phyloP scores from a whole-genome alignment of 164 flowering plant genomes.

The Magnolia sinica region DNA sequence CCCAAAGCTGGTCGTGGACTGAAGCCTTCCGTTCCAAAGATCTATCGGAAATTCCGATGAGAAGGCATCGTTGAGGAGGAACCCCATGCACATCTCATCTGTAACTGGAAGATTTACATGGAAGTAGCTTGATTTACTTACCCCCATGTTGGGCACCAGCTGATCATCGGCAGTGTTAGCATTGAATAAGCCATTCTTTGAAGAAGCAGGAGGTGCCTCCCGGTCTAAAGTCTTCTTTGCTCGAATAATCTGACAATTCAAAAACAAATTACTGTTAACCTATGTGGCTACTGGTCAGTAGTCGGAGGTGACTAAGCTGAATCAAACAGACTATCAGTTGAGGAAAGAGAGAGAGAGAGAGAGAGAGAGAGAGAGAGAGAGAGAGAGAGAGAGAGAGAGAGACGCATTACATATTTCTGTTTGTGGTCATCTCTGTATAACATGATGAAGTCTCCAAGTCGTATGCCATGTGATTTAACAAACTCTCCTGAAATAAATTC shows the following conservation, averaged over 20 bases:
- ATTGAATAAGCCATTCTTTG: slow-evolving; percentile 10
- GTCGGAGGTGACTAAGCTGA: neutral
- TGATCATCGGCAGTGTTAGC: slow-evolving; percentile 3
- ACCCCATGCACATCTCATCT: slow-evolving; percentile 38
- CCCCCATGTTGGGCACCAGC: slow-evolving; percentile 30
- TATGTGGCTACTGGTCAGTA: neutral
- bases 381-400: neutral
- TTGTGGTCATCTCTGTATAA: slow-evolving; percentile 27
- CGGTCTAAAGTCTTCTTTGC: slow-evolving; percentile 49
- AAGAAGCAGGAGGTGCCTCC: slow-evolving; percentile 15
- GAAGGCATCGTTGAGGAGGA: slow-evolving; percentile 43
- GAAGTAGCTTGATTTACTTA: slow-evolving; percentile 25
- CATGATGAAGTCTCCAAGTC: slow-evolving; percentile 29
- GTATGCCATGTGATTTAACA: slow-evolving; percentile 26
- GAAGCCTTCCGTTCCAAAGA: slow-evolving; percentile 25
- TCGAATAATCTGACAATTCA: slow-evolving; percentile 43
- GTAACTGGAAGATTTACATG: slow-evolving; percentile 23
- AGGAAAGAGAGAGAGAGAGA: too few relatives aligned
- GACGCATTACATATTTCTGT: slow-evolving; percentile 34
- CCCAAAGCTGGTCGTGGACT: slow-evolving; percentile 48
- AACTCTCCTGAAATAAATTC: slow-evolving; percentile 30
- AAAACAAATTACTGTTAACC: neutral
- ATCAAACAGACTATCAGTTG: neutral
- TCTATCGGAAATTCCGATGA: slow-evolving; percentile 40
- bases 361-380: too few relatives aligned